Conservation (phyloP, 768 basidiomycete genomes). For the Amanita subjunquillea region DNA sequence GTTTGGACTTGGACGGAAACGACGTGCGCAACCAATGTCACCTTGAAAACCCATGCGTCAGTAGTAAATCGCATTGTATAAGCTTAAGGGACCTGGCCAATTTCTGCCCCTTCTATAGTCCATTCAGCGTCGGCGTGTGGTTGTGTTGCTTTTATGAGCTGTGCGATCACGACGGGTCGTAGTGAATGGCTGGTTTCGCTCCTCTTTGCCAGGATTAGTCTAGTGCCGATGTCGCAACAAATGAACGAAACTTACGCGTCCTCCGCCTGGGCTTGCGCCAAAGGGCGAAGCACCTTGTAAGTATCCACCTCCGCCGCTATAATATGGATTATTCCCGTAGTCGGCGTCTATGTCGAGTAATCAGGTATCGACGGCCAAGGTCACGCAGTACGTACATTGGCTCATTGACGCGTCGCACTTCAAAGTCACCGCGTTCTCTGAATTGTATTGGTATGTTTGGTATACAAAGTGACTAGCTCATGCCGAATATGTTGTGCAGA, state of each 20-base stretch:
- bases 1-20: constrained; percentile 55
- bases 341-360: constrained; percentile 27
- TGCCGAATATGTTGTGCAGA: constrained; percentile 29
- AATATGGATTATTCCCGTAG: constrained; percentile 19
- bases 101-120: constrained; percentile 68
- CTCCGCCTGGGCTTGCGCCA: constrained; percentile 52
- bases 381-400: constrained; percentile 18
- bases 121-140: constrained; percentile 85
- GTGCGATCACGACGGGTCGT: constrained; percentile 35
- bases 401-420: constrained; percentile 15
- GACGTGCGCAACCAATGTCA: constrained; percentile 69
- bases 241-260: constrained; percentile 21
- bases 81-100: constrained; percentile 54
- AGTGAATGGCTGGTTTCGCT: constrained; percentile 7
- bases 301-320: constrained; percentile 45
- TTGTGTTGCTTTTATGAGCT: constrained; percentile 69
- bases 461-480: not conserved
- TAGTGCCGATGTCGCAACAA: not conserved
- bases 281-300: constrained; percentile 52
- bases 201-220: not conserved
- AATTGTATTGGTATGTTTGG: constrained; percentile 6
- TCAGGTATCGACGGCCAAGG: not conserved
- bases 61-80: constrained; percentile 3
- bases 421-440: not conserved
- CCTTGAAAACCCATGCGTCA: constrained; percentile 24